phyloP scores from a whole-genome alignment of 176 grass and related monocot species.

The Thinopyrum elongatum region DNA sequence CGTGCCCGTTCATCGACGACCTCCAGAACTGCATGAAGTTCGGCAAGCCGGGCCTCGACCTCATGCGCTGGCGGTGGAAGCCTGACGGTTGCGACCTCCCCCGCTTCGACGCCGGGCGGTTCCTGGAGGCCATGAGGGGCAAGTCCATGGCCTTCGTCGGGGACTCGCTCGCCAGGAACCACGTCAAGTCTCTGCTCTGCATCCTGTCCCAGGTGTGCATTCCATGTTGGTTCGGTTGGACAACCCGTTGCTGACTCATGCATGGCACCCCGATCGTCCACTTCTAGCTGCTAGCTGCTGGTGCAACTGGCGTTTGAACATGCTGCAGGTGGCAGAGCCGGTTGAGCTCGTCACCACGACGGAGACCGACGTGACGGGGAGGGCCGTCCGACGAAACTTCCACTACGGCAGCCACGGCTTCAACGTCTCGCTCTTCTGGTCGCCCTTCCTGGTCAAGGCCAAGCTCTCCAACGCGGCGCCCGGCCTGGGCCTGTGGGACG shows the following conservation, averaged over 20 bases:
- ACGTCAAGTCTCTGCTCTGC: constrained; percentile 72
- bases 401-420: constrained; percentile 31
- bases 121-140: constrained; percentile 48
- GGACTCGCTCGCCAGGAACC: constrained; percentile 77
- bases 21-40: constrained; percentile 80
- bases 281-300: too few relatives aligned
- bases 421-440: constrained; percentile 52
- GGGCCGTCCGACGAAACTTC: constrained; percentile 34
- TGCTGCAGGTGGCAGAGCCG: constrained; percentile 37
- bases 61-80: constrained; percentile 56
- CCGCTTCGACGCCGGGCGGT: constrained; percentile 42
- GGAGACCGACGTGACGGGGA: constrained; percentile 38
- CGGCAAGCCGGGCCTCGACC: constrained; percentile 48
- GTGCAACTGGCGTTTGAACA: too few relatives aligned
- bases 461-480: constrained; percentile 33
- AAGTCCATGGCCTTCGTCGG: constrained; percentile 75
- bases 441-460: constrained; percentile 50
- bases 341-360: not conserved
- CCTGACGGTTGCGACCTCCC: constrained; percentile 53
- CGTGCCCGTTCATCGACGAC: constrained; percentile 63
- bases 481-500: constrained; percentile 29
- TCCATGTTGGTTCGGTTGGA: too few relatives aligned
- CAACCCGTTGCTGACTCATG: too few relatives aligned
- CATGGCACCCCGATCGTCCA: too few relatives aligned
- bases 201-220: constrained; percentile 40